Percentiles rank a stretch among this genome's conserved stretches.
Evolutionary conservation across 2,329 filamentous ascomycete genomes (phyloP).

Genomic region (Stachybotrys chlorohalonatus): DNA sequence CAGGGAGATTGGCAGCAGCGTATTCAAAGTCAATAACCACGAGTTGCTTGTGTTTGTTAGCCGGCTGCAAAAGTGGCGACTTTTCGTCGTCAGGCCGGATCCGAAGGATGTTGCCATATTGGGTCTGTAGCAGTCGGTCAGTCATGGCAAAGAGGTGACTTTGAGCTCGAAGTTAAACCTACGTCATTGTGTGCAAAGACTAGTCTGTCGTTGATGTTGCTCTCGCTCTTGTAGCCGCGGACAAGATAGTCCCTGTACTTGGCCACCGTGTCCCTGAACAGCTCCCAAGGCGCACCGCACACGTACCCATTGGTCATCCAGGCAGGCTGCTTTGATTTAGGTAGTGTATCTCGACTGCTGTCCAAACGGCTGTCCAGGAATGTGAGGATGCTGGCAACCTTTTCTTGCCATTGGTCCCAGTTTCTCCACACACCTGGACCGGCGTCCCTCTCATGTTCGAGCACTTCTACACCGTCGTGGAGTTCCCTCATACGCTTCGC

Average conservation of each 20-base stretch:
- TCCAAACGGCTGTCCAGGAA: slow-evolving; percentile 51
- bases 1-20: slow-evolving; percentile 76
- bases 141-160: neutral
- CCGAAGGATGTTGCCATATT: slow-evolving; percentile 96
- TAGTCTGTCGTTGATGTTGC: slow-evolving; percentile 62
- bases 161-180: slow-evolving; percentile 22
- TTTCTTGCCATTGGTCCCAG: slow-evolving; percentile 84
- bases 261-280: slow-evolving; percentile 65
- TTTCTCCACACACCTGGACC: slow-evolving; percentile 84
- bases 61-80: slow-evolving; percentile 78
- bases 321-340: slow-evolving; percentile 24
- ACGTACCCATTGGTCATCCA: slow-evolving; percentile 69
- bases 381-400: slow-evolving; percentile 51
- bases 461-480: slow-evolving; percentile 83
- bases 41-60: slow-evolving; percentile 91
- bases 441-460: slow-evolving; percentile 65
- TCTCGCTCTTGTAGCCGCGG: slow-evolving; percentile 57
- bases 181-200: slow-evolving; percentile 98
- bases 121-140: slow-evolving; percentile 52
- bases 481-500: slow-evolving; percentile 96
- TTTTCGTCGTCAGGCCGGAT: slow-evolving; percentile 57
- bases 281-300: slow-evolving; percentile 74
- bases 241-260: slow-evolving; percentile 71
- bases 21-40: slow-evolving; percentile 99
- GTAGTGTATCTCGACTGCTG: slow-evolving; percentile 13